Evolutionary conservation across 805 yeast species (phyloP).

Genomic region (Yamadazyma philogaea): DNA sequence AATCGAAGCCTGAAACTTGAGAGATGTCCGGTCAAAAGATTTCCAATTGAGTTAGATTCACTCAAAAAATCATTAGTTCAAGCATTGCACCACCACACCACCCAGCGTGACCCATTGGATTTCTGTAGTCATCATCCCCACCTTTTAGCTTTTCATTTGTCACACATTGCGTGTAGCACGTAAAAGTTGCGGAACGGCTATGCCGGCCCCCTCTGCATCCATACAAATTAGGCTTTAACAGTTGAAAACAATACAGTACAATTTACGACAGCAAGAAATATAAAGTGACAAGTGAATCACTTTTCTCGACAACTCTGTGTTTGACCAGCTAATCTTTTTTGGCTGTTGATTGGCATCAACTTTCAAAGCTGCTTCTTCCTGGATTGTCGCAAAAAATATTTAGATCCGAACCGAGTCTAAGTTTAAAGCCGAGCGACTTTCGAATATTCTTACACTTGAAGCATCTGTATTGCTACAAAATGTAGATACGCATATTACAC

Average conservation of each 20-base stretch:
- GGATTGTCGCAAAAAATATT: background rate
- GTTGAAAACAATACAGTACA: background rate
- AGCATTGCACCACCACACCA: no score
- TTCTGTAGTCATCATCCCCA: no score
- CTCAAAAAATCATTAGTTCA: no score
- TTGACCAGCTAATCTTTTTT: no score
- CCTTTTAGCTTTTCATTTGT: background rate
- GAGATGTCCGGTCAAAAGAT: no score
- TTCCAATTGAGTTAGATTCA: no score
- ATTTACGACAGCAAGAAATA: background rate
- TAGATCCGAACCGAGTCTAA: background rate
- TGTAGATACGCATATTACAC: background rate
- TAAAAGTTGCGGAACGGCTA: constrained; percentile 3
- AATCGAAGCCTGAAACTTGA: background rate
- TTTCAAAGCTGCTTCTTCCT: background rate
- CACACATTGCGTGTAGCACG: background rate
- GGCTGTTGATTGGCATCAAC: background rate
- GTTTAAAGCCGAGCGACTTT: background rate
- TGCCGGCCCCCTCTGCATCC: background rate
- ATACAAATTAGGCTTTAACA: background rate
- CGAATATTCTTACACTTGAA: background rate
- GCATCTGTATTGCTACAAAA: background rate
- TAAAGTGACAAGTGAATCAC: no score
- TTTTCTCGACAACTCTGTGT: no score
- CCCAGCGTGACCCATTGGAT: no score